Evolutionary conservation across 192 early-diverging fungal genomes (phyloP).

Genomic region (Cetraspora pellucida): DNA sequence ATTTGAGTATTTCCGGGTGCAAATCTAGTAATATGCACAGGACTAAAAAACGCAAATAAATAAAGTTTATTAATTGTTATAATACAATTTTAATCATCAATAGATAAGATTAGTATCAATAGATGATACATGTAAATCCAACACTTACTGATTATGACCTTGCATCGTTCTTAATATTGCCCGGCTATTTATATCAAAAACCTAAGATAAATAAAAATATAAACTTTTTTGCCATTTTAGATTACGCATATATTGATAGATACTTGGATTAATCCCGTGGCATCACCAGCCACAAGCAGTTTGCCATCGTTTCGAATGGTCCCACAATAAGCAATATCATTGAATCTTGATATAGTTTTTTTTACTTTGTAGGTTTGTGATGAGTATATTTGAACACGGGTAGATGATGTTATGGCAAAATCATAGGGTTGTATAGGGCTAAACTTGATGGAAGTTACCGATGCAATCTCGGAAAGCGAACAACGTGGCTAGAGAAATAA

Average conservation of each 20-base stretch:
- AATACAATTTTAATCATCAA: too few species aligned
- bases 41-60: conserved; percentile 43
- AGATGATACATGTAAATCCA: not conserved
- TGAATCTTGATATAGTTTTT: conserved; percentile 92
- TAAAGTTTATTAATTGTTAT: not conserved
- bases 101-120: too few species aligned
- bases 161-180: conserved; percentile 68
- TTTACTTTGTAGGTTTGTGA: conserved; percentile 80
- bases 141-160: conserved; percentile 58
- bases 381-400: conserved; percentile 91
- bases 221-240: not conserved
- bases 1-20: conserved; percentile 75
- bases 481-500: conserved; percentile 67
- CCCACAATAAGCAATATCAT: conserved; percentile 81
- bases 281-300: conserved; percentile 92
- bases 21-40: conserved; percentile 84
- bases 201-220: not conserved
- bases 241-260: not conserved
- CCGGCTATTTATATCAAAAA: conserved; percentile 69
- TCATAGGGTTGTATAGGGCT: conserved; percentile 79
- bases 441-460: conserved; percentile 83
- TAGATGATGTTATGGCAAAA: conserved; percentile 87
- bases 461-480: conserved; percentile 84
- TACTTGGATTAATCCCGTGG: conserved; percentile 78
- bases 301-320: conserved; percentile 84